Base-by-base conservation (phyloP, 768 basidiomycete species). In the Candolleomyces efflorescens region DNA sequence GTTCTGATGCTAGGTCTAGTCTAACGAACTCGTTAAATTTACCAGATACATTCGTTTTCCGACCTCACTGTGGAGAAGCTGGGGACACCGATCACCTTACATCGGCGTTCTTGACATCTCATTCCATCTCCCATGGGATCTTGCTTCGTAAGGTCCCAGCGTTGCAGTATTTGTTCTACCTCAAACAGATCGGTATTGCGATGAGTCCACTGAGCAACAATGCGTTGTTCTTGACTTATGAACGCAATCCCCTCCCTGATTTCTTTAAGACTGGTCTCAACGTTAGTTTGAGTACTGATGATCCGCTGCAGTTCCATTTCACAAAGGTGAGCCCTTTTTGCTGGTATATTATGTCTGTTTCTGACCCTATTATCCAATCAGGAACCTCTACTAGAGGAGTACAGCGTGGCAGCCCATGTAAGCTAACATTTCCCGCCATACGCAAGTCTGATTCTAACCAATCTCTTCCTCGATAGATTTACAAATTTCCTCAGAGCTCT, bases 151-250 rank as follows among this genome's bases (percentile, higher is more conserved):
- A 99, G 72, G 96, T 99, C 5, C 97, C 97, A 0, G 95, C 95
- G 1, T 74, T 99, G 47, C 94, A 96, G 67, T 99, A 99, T 68
- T 83, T 99, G 13, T 99, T 94, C 75, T 99, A 98, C 71, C 80
- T 99, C 62, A 95, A 93, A 73, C 97, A 98, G 75, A 98, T 98
- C 61, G 96, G 97, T 27, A 82, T 99, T 17, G 97, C 97, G 1
- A 99, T 99, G 97, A 94, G 92, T 66, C 97, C 97, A 2, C 73
- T 99, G 47, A 97, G 94, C 72, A 99, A 99, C 69, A 99, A 99
- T 63, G 94, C 97, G 1, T 76, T 99, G 38, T 99, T 99, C 78
- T 77, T 99, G 67, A 89, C 92, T 2, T 98, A 98, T 65, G 97
- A 99, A 74, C 80, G 97, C 44, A 99, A 99, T 67, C 97, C 97